These are phyloP conservation scores for Sonneratia alba DNA, from an alignment of 345 rosid species.

Conservation along the genomic window DNA sequence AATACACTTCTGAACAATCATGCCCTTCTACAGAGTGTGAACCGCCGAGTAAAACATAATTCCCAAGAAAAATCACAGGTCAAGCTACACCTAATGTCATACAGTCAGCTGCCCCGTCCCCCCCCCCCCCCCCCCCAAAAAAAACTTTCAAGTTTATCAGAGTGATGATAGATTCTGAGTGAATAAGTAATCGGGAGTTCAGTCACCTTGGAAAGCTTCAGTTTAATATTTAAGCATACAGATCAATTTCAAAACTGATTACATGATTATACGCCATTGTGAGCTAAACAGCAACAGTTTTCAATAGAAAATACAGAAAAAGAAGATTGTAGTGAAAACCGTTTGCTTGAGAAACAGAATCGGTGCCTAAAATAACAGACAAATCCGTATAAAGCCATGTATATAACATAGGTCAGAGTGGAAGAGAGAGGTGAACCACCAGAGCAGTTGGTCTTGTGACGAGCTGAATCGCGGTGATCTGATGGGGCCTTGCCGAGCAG, in stretches of 20 bases:
- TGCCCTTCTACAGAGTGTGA: background rate
- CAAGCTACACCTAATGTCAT: background rate
- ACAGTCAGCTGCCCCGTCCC: no score
- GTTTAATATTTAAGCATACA: background rate
- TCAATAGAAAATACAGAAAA: background rate
- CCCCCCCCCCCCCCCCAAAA: no score
- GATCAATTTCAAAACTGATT: background rate
- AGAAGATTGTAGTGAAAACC: background rate
- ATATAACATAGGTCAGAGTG: background rate
- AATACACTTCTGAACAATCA: background rate
- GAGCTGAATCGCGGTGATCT: slow-evolving; percentile 50
- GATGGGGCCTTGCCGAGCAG: slow-evolving; percentile 44
- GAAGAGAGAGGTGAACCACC: slow-evolving; percentile 26
- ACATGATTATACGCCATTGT: background rate
- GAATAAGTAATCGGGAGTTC: background rate
- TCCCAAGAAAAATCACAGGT: background rate
- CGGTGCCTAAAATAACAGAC: background rate
- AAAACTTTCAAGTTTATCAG: background rate
- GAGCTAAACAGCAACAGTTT: background rate
- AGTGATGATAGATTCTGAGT: background rate
- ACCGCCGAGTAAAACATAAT: background rate
- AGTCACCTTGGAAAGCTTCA: background rate
- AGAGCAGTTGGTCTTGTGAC: slow-evolving; percentile 47
- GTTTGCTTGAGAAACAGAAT: background rate
- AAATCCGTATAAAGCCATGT: background rate